Percentiles rank a stretch among this genome's conserved stretches.
These are phyloP conservation scores for Saccharum spontaneum DNA, from an alignment of 176 grass and related monocot species.

Conservation along the genomic window DNA sequence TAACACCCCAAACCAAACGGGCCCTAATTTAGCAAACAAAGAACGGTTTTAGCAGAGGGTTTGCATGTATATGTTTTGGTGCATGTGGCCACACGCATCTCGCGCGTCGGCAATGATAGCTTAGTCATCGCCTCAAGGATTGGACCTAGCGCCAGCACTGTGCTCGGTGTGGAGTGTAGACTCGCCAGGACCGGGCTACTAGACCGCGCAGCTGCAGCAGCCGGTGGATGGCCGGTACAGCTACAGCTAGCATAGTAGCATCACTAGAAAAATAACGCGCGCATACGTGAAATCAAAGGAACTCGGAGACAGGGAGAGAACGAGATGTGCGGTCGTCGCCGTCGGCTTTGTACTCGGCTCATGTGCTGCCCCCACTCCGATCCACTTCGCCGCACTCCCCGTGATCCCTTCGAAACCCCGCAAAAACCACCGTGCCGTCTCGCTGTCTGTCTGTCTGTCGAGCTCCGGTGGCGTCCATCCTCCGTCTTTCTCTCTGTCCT, in stretches of 20 bases:
- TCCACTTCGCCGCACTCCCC: background rate
- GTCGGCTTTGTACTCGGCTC: constrained; percentile 29
- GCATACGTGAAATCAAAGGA: constrained; percentile 71
- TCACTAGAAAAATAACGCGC: constrained; percentile 30
- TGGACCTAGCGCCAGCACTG: background rate
- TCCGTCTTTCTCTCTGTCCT: background rate
- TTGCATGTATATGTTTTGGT: background rate
- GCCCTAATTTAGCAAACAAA: background rate
- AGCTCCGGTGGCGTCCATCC: background rate
- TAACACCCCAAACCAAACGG: no score
- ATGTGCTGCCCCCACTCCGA: constrained; percentile 14
- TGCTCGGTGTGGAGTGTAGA: background rate
- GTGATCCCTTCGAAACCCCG: constrained; percentile 58
- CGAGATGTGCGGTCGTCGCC: constrained; percentile 18
- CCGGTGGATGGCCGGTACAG: background rate
- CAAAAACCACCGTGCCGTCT: constrained; percentile 37
- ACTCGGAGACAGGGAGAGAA: background rate
- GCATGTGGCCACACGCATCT: background rate
- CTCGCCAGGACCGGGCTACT: constrained; percentile 31
- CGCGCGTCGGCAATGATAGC: background rate
- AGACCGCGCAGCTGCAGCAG: background rate
- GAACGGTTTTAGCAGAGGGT: background rate
- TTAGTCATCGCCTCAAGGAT: background rate
- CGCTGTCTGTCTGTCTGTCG: background rate
- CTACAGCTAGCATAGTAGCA: background rate